Base-by-base conservation (phyloP, 139 green algal genomes). In the Gonium pectorale region DNA sequence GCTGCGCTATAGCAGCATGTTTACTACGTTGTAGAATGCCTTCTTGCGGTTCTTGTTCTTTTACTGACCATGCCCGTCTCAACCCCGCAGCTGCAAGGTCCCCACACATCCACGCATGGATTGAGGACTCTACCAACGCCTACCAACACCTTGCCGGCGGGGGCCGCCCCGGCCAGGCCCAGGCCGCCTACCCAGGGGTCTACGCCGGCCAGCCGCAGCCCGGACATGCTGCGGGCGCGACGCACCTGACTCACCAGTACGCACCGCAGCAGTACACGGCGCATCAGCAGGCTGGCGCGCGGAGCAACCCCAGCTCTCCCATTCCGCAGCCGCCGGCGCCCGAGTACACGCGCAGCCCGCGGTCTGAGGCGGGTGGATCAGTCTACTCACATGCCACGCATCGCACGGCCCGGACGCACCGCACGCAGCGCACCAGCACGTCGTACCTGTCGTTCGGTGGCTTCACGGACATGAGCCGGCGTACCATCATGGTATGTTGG, bases 91-190 rank as follows among this genome's bases (percentile, higher is more conserved):
- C 46, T 29, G 46, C 52, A 29, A 79, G 59, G 27, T 89, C 83
- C 6, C 88, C 88, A 5, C 88, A 89, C 88, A 91, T 91, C 46
- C 88, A 91, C 67, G 88, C 88, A 17, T 91, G 88, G 88, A 91
- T 91, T 7, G 88, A 91, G 64, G 73, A 86, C 43, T 86, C 88
- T 1, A 89, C 81, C 4, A 62, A 72, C n/a, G 75, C 60, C 75
- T 83, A 73, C 75, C 75, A 63, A 54, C 54, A 67, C 51, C 70
- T n/a, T 15, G 73, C 27, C 7, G 54, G 29, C 22, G 33, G 38
- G 17, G 21, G 31, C 7, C 13, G 24, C 49, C 54, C 71, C 46
- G 49, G 51, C 71, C 71, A 46, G 31, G 49, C 40, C n/a, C 43
- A 41, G 27, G 6, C n/a, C 41, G 41, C 37, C 35, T 46, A 64